Conservation (phyloP, 2,329 filamentous ascomycete species). For the Rachicladosporium sp. region DNA sequence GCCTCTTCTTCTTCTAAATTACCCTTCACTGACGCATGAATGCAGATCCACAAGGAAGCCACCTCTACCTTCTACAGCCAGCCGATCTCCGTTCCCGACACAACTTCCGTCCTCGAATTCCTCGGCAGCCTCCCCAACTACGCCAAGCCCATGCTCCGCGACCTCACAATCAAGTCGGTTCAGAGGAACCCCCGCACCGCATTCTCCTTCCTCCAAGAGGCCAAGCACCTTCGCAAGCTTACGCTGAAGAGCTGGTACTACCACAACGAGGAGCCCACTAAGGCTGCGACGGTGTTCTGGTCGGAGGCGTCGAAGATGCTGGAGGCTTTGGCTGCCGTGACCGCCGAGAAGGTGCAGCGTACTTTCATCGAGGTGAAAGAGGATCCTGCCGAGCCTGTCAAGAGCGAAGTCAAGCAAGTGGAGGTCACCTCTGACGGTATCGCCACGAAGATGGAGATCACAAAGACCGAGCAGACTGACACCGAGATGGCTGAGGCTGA, state of each 20-base stretch:
- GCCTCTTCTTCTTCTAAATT: neutral
- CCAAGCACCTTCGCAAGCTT: constrained; percentile 17
- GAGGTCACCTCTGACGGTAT: neutral
- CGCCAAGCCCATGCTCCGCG: too few species aligned
- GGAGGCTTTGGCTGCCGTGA: constrained; percentile 1
- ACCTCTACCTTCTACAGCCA: constrained; percentile 20
- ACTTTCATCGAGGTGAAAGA: neutral
- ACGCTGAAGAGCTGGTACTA: constrained; percentile 19
- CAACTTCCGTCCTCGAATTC: constrained; percentile 21
- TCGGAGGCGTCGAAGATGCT: constrained; percentile 1
- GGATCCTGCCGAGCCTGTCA: too few species aligned
- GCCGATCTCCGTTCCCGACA: constrained; percentile 22
- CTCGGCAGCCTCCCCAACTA: constrained; percentile 13
- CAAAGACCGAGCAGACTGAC: too few species aligned
- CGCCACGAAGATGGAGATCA: neutral
- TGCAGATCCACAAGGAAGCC: constrained; percentile 19
- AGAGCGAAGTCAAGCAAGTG: neutral
- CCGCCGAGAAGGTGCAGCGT: constrained; percentile 3
- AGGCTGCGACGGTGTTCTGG: constrained; percentile 22
- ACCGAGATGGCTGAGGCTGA: too few species aligned
- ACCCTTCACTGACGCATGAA: neutral
- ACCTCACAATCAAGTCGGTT: constrained; percentile 12
- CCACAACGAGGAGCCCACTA: constrained; percentile 17
- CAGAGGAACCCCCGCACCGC: constrained; percentile 19
- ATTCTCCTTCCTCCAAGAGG: constrained; percentile 22